Conservation (phyloP, 2,329 filamentous ascomycete species). For the Thermomyces lanuginosus region DNA sequence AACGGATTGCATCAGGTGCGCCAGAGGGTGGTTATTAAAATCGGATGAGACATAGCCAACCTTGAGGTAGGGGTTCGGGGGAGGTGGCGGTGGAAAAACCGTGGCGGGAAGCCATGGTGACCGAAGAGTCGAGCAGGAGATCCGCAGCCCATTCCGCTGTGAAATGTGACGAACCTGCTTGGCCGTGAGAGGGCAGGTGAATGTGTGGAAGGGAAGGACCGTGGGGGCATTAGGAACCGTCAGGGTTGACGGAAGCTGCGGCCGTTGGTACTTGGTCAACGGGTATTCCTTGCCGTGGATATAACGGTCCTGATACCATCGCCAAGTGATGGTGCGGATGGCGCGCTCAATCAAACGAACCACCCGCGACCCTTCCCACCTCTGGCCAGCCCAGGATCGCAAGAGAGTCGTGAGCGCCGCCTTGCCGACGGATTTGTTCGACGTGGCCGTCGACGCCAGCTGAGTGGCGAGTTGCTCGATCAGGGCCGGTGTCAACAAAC, state of each 20-base stretch:
- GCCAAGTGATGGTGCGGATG: conserved; percentile 59
- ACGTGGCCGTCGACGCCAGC: conserved; percentile 22
- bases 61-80: conserved; percentile 68
- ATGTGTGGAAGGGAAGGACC: conserved; percentile 92
- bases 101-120: conserved; percentile 69
- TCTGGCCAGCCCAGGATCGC: conserved; percentile 50
- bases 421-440: conserved; percentile 12
- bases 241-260: conserved; percentile 54
- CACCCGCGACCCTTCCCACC: conserved; percentile 78
- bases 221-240: conserved; percentile 78
- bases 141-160: conserved; percentile 81
- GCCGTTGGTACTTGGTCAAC: conserved; percentile 48
- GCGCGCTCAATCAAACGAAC: conserved; percentile 72
- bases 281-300: conserved; percentile 42
- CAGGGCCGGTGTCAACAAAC: conserved; percentile 43
- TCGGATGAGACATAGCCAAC: conserved; percentile 95
- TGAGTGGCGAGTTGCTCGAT: conserved; percentile 38
- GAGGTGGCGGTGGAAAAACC: conserved; percentile 70
- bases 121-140: conserved; percentile 75
- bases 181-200: conserved; percentile 82
- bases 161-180: conserved; percentile 88
- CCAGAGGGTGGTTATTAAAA: conserved; percentile 95
- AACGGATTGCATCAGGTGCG: conserved; percentile 96
- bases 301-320: conserved; percentile 77
- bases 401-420: conserved; percentile 22